These are phyloP conservation scores for Neurospora tetraspora DNA, from an alignment of 495 filamentous ascomycete genomes.

Conservation along the genomic window DNA sequence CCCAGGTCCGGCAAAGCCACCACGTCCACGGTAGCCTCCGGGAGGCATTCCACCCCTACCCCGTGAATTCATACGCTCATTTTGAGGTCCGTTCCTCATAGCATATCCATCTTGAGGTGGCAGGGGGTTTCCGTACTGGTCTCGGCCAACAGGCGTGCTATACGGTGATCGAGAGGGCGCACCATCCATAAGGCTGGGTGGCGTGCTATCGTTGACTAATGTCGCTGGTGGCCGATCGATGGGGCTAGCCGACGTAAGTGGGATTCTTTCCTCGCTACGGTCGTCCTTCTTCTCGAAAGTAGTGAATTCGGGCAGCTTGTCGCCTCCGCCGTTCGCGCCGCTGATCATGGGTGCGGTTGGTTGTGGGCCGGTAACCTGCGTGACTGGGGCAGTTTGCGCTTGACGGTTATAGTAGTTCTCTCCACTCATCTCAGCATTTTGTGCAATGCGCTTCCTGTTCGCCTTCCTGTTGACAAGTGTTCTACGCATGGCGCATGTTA, in stretches of 20 bases:
- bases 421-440: slow-evolving; percentile 92
- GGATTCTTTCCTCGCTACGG: slow-evolving; percentile 67
- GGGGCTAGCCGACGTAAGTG: slow-evolving; percentile 58
- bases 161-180: slow-evolving; percentile 25
- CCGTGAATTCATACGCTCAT: slow-evolving; percentile 48
- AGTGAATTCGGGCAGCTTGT: slow-evolving; percentile 64
- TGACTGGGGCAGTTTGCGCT: slow-evolving; percentile 33
- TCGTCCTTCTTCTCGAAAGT: slow-evolving; percentile 62
- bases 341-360: slow-evolving; percentile 46
- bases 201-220: slow-evolving; percentile 19
- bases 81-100: slow-evolving; percentile 50
- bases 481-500: slow-evolving; percentile 94
- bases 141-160: slow-evolving; percentile 30
- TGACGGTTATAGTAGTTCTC: slow-evolving; percentile 80
- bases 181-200: slow-evolving; percentile 22
- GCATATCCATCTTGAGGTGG: slow-evolving; percentile 36
- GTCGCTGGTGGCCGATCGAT: slow-evolving; percentile 38
- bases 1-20: slow-evolving; percentile 36
- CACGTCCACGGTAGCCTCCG: slow-evolving; percentile 44
- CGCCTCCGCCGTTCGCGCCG: slow-evolving; percentile 37
- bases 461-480: slow-evolving; percentile 89
- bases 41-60: slow-evolving; percentile 41
- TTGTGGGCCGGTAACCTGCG: slow-evolving; percentile 35
- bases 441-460: slow-evolving; percentile 78
- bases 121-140: slow-evolving; percentile 62